Percentiles rank a stretch among this genome's conserved stretches.
Conservation (phyloP, 805 yeast genomes). For the Hanseniaspora lindneri region DNA sequence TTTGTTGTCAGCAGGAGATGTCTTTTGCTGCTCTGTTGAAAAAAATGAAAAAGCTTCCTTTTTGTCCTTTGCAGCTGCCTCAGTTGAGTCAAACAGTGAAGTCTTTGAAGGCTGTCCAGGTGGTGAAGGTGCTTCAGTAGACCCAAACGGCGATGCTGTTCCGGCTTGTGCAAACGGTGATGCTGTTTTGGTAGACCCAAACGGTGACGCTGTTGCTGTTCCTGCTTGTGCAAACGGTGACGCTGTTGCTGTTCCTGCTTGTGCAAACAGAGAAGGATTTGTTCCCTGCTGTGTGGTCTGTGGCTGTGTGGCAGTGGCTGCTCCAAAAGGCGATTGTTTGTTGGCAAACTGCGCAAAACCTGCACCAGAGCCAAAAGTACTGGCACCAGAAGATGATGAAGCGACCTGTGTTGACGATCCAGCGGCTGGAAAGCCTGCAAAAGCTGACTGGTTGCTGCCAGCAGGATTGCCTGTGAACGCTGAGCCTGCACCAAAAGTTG, state of each 20-base stretch:
- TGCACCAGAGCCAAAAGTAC: too few relatives aligned
- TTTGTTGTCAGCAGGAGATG: too few relatives aligned
- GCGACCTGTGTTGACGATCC: background rate
- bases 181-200: background rate
- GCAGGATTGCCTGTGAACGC: too few relatives aligned
- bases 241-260: background rate
- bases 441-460: too few relatives aligned
- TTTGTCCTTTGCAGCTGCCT: too few relatives aligned
- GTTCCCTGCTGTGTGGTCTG: too few relatives aligned
- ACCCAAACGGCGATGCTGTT: background rate
- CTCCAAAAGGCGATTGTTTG: background rate
- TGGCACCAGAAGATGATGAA: background rate
- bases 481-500: background rate
- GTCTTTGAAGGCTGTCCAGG: background rate
- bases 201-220: background rate
- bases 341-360: slow-evolving; percentile 1
- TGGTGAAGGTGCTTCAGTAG: background rate
- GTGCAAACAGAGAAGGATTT: background rate
- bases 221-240: slow-evolving; percentile 7
- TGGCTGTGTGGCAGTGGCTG: background rate
- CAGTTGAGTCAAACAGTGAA: too few relatives aligned
- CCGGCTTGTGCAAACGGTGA: background rate
- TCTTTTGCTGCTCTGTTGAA: too few relatives aligned
- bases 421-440: background rate
- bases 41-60: too few relatives aligned